These are phyloP conservation scores for Aspergillus costaricaensis DNA, from an alignment of 2,329 filamentous ascomycete species.

Conservation along the genomic window DNA sequence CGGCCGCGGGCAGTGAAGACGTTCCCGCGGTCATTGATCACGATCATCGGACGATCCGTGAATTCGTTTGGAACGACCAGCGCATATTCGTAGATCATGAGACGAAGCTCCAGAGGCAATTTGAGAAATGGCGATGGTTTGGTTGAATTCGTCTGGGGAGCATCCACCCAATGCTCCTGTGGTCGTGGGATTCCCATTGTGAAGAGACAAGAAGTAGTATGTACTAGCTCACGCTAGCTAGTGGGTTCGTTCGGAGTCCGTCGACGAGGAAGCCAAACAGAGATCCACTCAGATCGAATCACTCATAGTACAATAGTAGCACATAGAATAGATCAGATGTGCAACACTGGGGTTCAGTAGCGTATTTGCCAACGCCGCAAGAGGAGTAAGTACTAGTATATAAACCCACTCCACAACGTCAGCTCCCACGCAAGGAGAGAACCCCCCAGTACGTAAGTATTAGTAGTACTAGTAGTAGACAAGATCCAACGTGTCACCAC, in stretches of 20 bases:
- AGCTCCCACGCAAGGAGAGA: not conserved
- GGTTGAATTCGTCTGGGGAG: not conserved
- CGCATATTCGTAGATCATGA: slow-evolving; percentile 39
- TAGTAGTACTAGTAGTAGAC: not conserved
- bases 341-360: too few species aligned
- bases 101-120: slow-evolving; percentile 35
- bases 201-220: not conserved
- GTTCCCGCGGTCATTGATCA: slow-evolving; percentile 36
- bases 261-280: not conserved
- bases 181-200: not conserved
- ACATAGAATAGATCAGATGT: not conserved
- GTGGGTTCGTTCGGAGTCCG: not conserved
- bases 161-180: not conserved
- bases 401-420: not conserved
- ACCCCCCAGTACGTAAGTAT: not conserved
- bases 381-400: not conserved
- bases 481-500: too few species aligned
- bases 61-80: slow-evolving; percentile 35
- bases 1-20: slow-evolving; percentile 34
- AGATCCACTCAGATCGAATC: not conserved
- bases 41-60: slow-evolving; percentile 35
- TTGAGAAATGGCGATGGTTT: slow-evolving; percentile 25
- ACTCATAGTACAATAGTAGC: not conserved
- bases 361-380: not conserved
- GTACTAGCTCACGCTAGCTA: not conserved